Evolutionary conservation across 2,329 filamentous ascomycete genomes (phyloP), one percentile per base, ranked within the genome.

Genomic region (Xylaria sp.): DNA sequence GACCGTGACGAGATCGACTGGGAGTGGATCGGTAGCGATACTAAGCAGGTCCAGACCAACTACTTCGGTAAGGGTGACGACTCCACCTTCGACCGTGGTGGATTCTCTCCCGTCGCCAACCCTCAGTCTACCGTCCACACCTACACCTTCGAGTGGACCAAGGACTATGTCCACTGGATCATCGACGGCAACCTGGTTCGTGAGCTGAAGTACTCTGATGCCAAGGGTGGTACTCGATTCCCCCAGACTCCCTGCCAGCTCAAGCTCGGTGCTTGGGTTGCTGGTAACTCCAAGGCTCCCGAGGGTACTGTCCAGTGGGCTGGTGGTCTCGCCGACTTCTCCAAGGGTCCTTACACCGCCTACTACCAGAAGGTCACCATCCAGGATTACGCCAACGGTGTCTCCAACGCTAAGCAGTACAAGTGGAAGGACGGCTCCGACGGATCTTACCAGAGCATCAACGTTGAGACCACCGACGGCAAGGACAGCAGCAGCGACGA

Each of bases 1-100:
- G 89, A 91, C 77, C 87, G 97, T 36, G 95, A 98, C 79, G 94
- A 97, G 85, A 96, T 98, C 71, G 95, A 98, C 81, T 97, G 93
- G 92, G 95, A 98, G 82, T 97, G 93, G 91, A 86, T 98, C 67
- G 96, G 95, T 67, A 90, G 89, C 62, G 88, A 93, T 77, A 82
- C 86, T 73, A 81, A 84, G 33, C 85, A 95, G 79, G 94, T 94
- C 38, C 95, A 97, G 83, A 92, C 89, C 74, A 97, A 97, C 82
- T 97, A 95, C 81, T 92, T 92, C 77, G 88, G 89, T 79, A 91
- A 92, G 81, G 90, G 90, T 63, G 84, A 92, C 79, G 89, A 87
- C 36, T 87, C 88, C 6, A 85, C 86, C 66, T 93, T 89, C 80
- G 89, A 93, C 81, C 90, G 91, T 70, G 90, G 88, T 77, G 84